A percentile compares a stretch with the other conserved stretches of the same genome.
Evolutionary conservation across 2,329 filamentous ascomycete species (phyloP).

Genomic region (Blumeria graminis): DNA sequence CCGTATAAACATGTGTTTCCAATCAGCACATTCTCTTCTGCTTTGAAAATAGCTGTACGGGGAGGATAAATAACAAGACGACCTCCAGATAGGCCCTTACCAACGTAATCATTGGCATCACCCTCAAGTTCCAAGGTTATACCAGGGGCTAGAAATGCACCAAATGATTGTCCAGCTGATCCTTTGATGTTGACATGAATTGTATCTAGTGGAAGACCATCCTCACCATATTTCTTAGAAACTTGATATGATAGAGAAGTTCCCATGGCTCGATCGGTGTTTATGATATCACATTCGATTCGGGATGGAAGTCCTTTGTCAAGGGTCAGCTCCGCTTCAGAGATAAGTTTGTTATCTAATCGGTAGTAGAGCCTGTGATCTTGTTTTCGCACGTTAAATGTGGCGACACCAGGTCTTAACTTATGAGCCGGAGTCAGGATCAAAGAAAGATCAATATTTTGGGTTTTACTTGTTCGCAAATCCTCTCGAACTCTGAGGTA

Average conservation of each 20-base stretch:
- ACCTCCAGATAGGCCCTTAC: conserved; percentile 84
- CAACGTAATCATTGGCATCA: conserved; percentile 90
- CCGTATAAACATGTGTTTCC: conserved; percentile 92
- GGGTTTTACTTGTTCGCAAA: conserved; percentile 65
- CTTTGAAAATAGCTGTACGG: conserved; percentile 74
- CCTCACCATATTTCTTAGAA: conserved; percentile 75
- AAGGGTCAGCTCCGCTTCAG: conserved; percentile 78
- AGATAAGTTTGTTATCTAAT: conserved; percentile 90
- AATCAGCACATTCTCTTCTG: conserved; percentile 83
- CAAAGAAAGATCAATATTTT: conserved; percentile 78
- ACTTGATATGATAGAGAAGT: conserved; percentile 91
- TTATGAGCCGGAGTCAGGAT: conserved; percentile 92
- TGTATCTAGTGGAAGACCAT: conserved; percentile 72
- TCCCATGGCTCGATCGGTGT: conserved; percentile 83
- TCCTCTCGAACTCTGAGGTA: conserved; percentile 70
- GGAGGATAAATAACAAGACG: conserved; percentile 85
- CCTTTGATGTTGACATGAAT: conserved; percentile 94
- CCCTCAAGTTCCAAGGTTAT: conserved; percentile 88
- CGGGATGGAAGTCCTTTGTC: conserved; percentile 84
- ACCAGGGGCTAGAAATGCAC: conserved; percentile 79
- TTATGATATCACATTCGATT: conserved; percentile 89
- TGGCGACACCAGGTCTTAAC: conserved; percentile 77
- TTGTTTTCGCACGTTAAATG: conserved; percentile 94
- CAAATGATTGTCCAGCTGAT: conserved; percentile 89
- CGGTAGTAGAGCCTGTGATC: conserved; percentile 84